Evolutionary conservation across 768 basidiomycete genomes (phyloP).

Genomic region (Clathrus columnatus): DNA sequence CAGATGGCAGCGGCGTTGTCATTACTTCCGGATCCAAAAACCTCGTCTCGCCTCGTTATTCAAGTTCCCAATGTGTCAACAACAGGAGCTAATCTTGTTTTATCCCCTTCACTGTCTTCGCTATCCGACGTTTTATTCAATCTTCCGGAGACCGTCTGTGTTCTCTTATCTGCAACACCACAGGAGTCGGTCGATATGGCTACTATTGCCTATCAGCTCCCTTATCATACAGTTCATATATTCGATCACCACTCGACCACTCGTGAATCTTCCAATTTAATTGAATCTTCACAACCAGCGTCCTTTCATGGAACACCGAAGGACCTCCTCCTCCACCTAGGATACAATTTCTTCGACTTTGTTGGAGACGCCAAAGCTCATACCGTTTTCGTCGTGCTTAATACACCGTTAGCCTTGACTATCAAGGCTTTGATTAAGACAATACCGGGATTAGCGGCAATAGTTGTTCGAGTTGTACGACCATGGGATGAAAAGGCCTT

Average conservation of each 20-base stretch:
- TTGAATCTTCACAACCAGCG: conserved; percentile 30
- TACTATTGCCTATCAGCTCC: conserved; percentile 61
- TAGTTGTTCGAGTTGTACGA: conserved; percentile 70
- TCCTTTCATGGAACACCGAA: conserved; percentile 27
- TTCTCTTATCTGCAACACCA: conserved; percentile 77
- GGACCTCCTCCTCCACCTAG: conserved; percentile 44
- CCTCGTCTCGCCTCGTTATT: conserved; percentile 63
- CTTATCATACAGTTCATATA: conserved; percentile 72
- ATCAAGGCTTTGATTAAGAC: conserved; percentile 43
- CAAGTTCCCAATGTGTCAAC: conserved; percentile 74
- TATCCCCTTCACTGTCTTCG: conserved; percentile 70
- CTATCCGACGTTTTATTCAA: conserved; percentile 51
- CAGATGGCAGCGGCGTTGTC: conserved; percentile 74
- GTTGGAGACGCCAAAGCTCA: conserved; percentile 53
- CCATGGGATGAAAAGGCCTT: conserved; percentile 75
- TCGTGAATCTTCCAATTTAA: conserved; percentile 61
- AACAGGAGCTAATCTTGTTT: conserved; percentile 52
- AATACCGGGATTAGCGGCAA: conserved; percentile 47
- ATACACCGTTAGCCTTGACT: conserved; percentile 65
- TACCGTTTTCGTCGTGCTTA: conserved; percentile 61
- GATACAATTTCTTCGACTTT: conserved; percentile 76
- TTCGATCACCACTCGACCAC: conserved; percentile 81
- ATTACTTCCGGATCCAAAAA: conserved; percentile 55
- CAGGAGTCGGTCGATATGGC: conserved; percentile 78
- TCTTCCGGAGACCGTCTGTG: conserved; percentile 55